Evolutionary conservation across 805 yeast genomes (phyloP), one percentile per base, ranked within the genome.

Genomic region (Spathaspora passalidarum): DNA sequence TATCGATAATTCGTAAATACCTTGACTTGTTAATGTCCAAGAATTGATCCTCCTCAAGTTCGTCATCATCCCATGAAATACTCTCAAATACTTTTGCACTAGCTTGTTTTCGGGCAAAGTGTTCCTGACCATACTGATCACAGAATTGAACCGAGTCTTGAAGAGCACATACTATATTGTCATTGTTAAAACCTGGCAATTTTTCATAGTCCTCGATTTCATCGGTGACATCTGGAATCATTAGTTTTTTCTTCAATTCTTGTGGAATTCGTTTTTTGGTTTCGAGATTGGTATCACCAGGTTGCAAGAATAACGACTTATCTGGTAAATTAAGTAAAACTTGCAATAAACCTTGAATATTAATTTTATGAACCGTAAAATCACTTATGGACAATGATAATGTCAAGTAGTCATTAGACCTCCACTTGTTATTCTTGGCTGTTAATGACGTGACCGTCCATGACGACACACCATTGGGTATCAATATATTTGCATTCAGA

Each of bases 331-430:
- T 38, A 11, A 49, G 14, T 8, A 49, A 13, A 13, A 43, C 44
- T 13, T 50, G 51, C 38, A 71, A 52, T 5, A 69, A 44, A 2
- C 71, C 70, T 40, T 55, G 59, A 11, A 72, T 56, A 48, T 68
- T 66, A 10, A 72, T 47, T 11, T 58, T 53, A 37, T 64, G 64
- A 17, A 68, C 67, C 5, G 72, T 68, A 21, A 55, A 53, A 51
- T 72, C 77, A n/a, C 66, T 62, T 21, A 65, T 62, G 1, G 75
- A 68, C 5, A 67, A 51, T 3, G 72, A 51, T 29, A 72, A 55
- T 2, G 72, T 60, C 44, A 69, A 38, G 26, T 56, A 54, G 46
- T 66, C 72, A 1, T 60, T 49, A 10, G 36, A 10, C 8, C 19
- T 29, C 48, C 48, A 44, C 6, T 57, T 49, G 13, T 35, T 41